Evolutionary conservation across 1,284 basidiomycete genomes (phyloP).

Genomic region (Leccinum pachyderme): DNA sequence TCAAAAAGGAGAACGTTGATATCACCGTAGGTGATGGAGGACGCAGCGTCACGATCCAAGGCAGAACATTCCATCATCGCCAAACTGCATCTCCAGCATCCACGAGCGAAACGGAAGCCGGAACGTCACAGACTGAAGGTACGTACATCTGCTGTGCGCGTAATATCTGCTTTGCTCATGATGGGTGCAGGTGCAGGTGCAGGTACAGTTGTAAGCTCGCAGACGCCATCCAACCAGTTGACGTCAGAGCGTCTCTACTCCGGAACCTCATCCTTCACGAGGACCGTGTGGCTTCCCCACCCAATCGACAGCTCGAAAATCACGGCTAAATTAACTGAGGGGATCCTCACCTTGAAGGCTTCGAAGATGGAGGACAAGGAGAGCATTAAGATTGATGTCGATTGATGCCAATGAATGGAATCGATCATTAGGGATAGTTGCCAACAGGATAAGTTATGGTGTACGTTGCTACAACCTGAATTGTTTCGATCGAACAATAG

Average conservation of each 20-base stretch:
- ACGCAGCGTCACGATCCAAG: slow-evolving; percentile 69
- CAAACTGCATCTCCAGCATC: slow-evolving; percentile 22
- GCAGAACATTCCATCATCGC: slow-evolving; percentile 44
- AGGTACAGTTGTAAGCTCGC: slow-evolving; percentile 31
- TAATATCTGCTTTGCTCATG: background rate
- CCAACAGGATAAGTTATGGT: background rate
- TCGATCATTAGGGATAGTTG: background rate
- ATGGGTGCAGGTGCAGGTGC: slow-evolving; percentile 16
- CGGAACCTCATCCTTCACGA: slow-evolving; percentile 53
- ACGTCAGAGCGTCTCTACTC: slow-evolving; percentile 59
- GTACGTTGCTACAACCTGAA: background rate
- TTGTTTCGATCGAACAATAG: background rate
- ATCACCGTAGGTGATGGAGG: slow-evolving; percentile 69
- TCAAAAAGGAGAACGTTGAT: slow-evolving; percentile 74
- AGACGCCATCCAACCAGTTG: slow-evolving; percentile 44
- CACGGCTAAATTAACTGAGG: slow-evolving; percentile 64
- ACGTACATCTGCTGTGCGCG: background rate
- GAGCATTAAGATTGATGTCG: slow-evolving; percentile 25
- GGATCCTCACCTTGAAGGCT: slow-evolving; percentile 63
- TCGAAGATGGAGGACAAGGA: slow-evolving; percentile 59
- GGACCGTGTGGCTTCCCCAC: slow-evolving; percentile 68
- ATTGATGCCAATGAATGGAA: slow-evolving; percentile 9
- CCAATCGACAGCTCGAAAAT: slow-evolving; percentile 59
- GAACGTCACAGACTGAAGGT: slow-evolving; percentile 18
- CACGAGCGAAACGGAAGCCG: slow-evolving; percentile 7